phyloP scores from a whole-genome alignment of 1,284 basidiomycete genomes.

The Apiotrichum montevideense region DNA sequence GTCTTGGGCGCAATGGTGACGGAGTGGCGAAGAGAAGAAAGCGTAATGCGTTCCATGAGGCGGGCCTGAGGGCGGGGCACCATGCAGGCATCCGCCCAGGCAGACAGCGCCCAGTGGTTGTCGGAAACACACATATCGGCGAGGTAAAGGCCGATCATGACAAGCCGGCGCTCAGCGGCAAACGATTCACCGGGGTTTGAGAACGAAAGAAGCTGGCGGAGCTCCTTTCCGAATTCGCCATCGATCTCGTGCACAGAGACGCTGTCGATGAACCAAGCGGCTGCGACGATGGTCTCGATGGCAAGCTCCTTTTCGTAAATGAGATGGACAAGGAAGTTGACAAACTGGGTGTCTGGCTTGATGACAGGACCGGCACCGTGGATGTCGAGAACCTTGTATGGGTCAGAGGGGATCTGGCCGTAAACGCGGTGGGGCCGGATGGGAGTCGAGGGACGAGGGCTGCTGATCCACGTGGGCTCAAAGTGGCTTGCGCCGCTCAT shows the following conservation, averaged over 20 bases:
- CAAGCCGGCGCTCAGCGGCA: slow-evolving; percentile 7
- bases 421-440: not conserved
- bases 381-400: slow-evolving; percentile 5
- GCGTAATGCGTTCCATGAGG: slow-evolving; percentile 4
- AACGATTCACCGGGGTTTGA: slow-evolving; percentile 8
- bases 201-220: not conserved
- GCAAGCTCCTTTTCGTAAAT: slow-evolving; percentile 4
- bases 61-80: slow-evolving; percentile 1
- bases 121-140: slow-evolving; percentile 9
- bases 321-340: slow-evolving; percentile 7
- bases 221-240: not conserved
- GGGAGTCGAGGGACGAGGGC: not conserved
- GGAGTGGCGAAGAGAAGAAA: slow-evolving; percentile 2
- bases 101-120: slow-evolving; percentile 3
- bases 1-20: slow-evolving; percentile 7
- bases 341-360: slow-evolving; percentile 5
- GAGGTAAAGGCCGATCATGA: slow-evolving; percentile 6
- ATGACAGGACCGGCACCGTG: slow-evolving; percentile 5
- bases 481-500: not conserved
- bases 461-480: not conserved
- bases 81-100: slow-evolving; percentile 3
- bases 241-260: slow-evolving; percentile 12
- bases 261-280: slow-evolving; percentile 13
- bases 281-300: slow-evolving; percentile 11
- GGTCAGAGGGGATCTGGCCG: slow-evolving; percentile 8